Evolutionary conservation across 805 yeast genomes (phyloP).

Genomic region (Ogataea degrootiae): DNA sequence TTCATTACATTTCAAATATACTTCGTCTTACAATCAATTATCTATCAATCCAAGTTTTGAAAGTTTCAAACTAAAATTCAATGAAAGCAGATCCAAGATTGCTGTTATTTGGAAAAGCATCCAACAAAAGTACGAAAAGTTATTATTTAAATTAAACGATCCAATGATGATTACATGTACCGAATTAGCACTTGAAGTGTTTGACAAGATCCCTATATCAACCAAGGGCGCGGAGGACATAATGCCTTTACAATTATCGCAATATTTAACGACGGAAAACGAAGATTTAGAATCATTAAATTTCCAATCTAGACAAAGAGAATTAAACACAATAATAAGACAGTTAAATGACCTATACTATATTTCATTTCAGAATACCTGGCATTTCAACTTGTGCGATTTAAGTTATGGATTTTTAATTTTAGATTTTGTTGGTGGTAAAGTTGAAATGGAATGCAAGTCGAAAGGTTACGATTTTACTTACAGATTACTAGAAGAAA

Average conservation of each 20-base stretch:
- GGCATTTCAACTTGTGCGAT: constrained; percentile 77
- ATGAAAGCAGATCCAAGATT: constrained; percentile 54
- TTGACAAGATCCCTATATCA: constrained; percentile 58
- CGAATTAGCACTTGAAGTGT: constrained; percentile 53
- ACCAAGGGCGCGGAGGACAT: constrained; percentile 31
- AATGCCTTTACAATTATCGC: constrained; percentile 24
- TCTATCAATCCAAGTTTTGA: constrained; percentile 61
- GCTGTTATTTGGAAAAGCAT: constrained; percentile 62
- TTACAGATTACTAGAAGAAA: constrained; percentile 31
- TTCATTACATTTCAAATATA: constrained; percentile 66
- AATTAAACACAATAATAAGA: constrained; percentile 38
- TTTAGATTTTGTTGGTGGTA: constrained; percentile 40
- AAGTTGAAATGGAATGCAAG: constrained; percentile 45
- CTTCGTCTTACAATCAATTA: constrained; percentile 64
- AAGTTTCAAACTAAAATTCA: constrained; percentile 57
- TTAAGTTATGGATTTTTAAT: constrained; percentile 45
- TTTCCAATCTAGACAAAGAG: constrained; percentile 34
- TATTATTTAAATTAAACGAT: constrained; percentile 36
- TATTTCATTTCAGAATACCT: constrained; percentile 62
- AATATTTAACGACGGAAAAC: constrained; percentile 17
- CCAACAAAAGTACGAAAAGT: constrained; percentile 43
- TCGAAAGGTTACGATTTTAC: constrained; percentile 63
- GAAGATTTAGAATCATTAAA: constrained; percentile 41
- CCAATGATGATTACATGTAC: constrained; percentile 41
- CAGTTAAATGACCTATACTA: constrained; percentile 57